phyloP scores from a whole-genome alignment of 2,329 filamentous ascomycete species.

The Neodidymelliopsis sp. region DNA sequence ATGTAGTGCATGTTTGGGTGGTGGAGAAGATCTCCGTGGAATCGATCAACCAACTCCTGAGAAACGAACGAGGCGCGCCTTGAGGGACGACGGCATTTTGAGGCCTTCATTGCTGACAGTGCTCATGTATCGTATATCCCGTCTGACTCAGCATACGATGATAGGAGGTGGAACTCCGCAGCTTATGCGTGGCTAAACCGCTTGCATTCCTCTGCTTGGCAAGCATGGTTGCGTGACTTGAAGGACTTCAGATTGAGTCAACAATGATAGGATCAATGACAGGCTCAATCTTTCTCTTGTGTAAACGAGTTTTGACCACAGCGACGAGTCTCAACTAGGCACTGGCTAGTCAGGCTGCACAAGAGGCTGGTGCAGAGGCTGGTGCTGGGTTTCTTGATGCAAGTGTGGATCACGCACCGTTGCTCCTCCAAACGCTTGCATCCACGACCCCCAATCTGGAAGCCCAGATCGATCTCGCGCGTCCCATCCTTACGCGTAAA shows the following conservation, averaged over 20 bases:
- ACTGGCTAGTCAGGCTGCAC: not conserved
- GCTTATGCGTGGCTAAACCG: constrained; percentile 2
- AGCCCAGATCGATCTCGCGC: constrained; percentile 2
- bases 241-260: not conserved
- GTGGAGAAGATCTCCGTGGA: constrained; percentile 25
- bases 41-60: not conserved
- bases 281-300: too few relatives aligned
- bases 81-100: constrained; percentile 1
- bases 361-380: not conserved
- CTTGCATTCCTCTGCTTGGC: not conserved
- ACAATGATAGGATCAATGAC: not conserved
- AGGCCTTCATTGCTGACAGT: not conserved
- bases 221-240: not conserved
- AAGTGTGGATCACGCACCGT: constrained; percentile 10
- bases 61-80: not conserved
- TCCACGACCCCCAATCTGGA: constrained; percentile 11
- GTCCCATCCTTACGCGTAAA: constrained; percentile 10
- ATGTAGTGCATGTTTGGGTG: constrained; percentile 31
- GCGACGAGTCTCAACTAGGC: constrained; percentile 1
- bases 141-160: constrained; percentile 6
- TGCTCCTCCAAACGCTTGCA: constrained; percentile 5
- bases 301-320: too few relatives aligned
- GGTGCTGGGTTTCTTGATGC: too few relatives aligned
- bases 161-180: constrained; percentile 7
- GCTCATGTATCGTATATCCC: not conserved